A percentile compares a stretch with the other conserved stretches of the same genome.
These are phyloP conservation scores for Grigorovia humatica DNA, from an alignment of 805 yeast species.

Conservation along the genomic window DNA sequence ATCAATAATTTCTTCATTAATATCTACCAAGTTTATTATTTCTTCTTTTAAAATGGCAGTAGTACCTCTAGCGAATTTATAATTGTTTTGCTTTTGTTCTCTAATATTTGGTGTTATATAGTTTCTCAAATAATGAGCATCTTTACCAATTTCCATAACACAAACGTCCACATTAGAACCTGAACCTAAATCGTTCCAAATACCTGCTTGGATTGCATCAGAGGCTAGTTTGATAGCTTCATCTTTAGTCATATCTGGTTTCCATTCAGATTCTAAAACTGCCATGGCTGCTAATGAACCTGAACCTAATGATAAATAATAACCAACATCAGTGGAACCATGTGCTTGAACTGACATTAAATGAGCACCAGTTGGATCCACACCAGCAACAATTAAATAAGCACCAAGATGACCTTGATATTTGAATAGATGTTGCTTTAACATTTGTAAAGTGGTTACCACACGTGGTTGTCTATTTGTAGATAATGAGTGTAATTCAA, in stretches of 20 bases:
- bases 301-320: conserved; percentile 85
- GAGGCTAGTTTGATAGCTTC: conserved; percentile 89
- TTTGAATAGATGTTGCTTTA: conserved; percentile 91
- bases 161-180: conserved; percentile 97
- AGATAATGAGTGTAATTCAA: conserved; percentile 80
- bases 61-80: conserved; percentile 87
- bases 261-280: conserved; percentile 83
- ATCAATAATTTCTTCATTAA: conserved; percentile 45
- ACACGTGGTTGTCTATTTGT: conserved; percentile 86
- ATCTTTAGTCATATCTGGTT: conserved; percentile 62
- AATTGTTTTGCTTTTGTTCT: conserved; percentile 67
- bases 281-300: conserved; percentile 99
- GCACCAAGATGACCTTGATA: conserved; percentile 98
- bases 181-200: conserved; percentile 97
- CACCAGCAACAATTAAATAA: conserved; percentile 94
- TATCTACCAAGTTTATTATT: conserved; percentile 54
- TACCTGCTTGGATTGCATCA: conserved; percentile 93
- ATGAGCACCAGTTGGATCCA: conserved; percentile 93
- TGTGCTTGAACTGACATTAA: conserved; percentile 92
- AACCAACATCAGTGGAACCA: conserved; percentile 95
- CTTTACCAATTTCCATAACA: conserved; percentile 89
- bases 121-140: conserved; percentile 76
- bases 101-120: conserved; percentile 87
- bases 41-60: conserved; percentile 72
- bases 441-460: conserved; percentile 80